These are phyloP conservation scores for Phlegmacium glaucopus DNA, from an alignment of 768 basidiomycete genomes.

Conservation along the genomic window DNA sequence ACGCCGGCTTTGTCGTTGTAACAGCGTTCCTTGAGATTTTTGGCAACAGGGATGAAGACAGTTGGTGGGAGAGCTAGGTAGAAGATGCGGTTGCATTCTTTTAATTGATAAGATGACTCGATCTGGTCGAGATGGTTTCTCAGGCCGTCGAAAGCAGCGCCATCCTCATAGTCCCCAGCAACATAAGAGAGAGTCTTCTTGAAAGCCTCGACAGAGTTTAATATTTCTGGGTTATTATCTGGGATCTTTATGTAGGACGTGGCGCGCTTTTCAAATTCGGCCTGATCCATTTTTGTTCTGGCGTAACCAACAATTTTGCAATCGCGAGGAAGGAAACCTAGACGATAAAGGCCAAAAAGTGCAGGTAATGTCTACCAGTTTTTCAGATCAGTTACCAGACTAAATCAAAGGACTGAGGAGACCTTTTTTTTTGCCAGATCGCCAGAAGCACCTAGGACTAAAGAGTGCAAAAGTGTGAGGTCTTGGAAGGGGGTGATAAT, in stretches of 20 bases:
- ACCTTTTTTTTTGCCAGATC: constrained; percentile 99
- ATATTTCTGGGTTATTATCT: constrained; percentile 55
- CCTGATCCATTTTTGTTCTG: constrained; percentile 87
- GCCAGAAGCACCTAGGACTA: constrained; percentile 94
- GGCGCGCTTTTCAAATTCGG: constrained; percentile 81
- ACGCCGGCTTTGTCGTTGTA: constrained; percentile 65
- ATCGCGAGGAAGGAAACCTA: constrained; percentile 76
- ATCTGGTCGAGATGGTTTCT: constrained; percentile 74
- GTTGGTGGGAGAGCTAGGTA: constrained; percentile 97
- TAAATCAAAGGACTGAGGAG: constrained; percentile 2
- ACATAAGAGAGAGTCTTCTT: constrained; percentile 78
- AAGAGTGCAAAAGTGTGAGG: constrained; percentile 9
- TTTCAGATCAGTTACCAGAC: neutral
- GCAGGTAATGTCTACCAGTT: constrained; percentile 84
- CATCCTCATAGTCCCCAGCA: constrained; percentile 86
- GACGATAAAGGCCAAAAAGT: constrained; percentile 83
- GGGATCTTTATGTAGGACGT: constrained; percentile 83
- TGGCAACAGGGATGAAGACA: constrained; percentile 89
- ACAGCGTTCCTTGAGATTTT: constrained; percentile 77
- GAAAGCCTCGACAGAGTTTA: constrained; percentile 76
- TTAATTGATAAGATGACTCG: constrained; percentile 64
- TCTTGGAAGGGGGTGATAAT: constrained; percentile 5
- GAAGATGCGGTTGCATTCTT: constrained; percentile 81
- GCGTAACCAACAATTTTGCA: constrained; percentile 95
- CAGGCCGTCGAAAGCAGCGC: constrained; percentile 71